Conservation (phyloP, 2,329 filamentous ascomycete genomes). For the Diaporthe capsici region DNA sequence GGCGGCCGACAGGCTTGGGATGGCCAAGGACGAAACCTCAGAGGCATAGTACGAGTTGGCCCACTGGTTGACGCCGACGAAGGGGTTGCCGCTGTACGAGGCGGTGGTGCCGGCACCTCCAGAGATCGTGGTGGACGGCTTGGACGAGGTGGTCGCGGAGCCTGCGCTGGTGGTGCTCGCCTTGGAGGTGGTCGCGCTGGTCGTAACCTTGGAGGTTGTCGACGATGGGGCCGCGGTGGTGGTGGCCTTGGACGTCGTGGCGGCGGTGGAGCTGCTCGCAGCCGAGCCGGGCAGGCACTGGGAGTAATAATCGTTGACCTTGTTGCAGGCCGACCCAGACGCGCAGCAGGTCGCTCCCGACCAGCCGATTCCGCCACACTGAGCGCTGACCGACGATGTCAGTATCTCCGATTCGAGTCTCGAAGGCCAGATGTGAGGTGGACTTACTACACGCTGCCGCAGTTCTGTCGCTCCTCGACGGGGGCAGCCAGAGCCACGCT, state of each 20-base stretch:
- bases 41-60: slow-evolving; percentile 70
- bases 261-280: slow-evolving; percentile 43
- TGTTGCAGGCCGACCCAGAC: slow-evolving; percentile 55
- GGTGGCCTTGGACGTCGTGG: slow-evolving; percentile 44
- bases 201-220: slow-evolving; percentile 45
- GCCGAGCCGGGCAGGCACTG: slow-evolving; percentile 52
- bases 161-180: slow-evolving; percentile 44
- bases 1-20: slow-evolving; percentile 72
- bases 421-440: not conserved
- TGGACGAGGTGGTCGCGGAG: slow-evolving; percentile 51
- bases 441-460: slow-evolving; percentile 51
- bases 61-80: slow-evolving; percentile 63
- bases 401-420: not conserved
- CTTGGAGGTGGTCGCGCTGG: slow-evolving; percentile 48
- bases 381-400: slow-evolving; percentile 46
- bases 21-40: slow-evolving; percentile 68
- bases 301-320: slow-evolving; percentile 55
- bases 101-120: slow-evolving; percentile 52
- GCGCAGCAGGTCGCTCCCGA: slow-evolving; percentile 60
- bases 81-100: slow-evolving; percentile 68
- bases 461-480: slow-evolving; percentile 58
- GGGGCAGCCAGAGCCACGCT: slow-evolving; percentile 57
- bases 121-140: slow-evolving; percentile 46
- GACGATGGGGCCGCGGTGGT: slow-evolving; percentile 45
- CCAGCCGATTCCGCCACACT: slow-evolving; percentile 63